Conservation (phyloP, 75 land plant genomes). For the Azolla pinnata region DNA sequence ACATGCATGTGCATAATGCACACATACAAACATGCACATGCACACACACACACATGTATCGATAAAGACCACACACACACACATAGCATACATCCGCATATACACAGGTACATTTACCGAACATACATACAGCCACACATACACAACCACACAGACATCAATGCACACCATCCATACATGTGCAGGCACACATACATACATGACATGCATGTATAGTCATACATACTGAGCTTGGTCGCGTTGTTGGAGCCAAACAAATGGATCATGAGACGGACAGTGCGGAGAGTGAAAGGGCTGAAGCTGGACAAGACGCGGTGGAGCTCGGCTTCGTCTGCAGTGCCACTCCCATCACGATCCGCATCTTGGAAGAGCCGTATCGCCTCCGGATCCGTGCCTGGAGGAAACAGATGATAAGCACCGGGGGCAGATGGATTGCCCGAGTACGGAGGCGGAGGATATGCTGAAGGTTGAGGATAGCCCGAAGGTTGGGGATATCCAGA, state of each 20-base stretch:
- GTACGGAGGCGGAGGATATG: neutral
- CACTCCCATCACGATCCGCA: conserved; percentile 27
- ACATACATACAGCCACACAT: too few relatives aligned
- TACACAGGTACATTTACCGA: too few relatives aligned
- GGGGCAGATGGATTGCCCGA: neutral
- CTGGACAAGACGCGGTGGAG: conserved; percentile 14
- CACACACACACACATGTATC: too few relatives aligned
- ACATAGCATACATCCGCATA: too few relatives aligned
- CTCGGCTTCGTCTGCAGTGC: conserved; percentile 23
- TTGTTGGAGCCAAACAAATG: conserved; percentile 15
- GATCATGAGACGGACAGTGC: conserved; percentile 26
- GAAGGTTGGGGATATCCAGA: neutral
- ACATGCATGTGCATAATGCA: too few relatives aligned
- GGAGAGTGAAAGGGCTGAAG: conserved; percentile 12
- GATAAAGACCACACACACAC: too few relatives aligned
- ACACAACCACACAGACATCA: too few relatives aligned
- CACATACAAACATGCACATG: too few relatives aligned
- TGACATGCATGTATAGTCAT: too few relatives aligned
- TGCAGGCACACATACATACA: too few relatives aligned
- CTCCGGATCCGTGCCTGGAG: conserved; percentile 32
- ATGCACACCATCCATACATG: too few relatives aligned
- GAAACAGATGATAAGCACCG: conserved; percentile 6
- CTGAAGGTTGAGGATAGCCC: neutral
- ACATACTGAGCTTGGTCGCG: too few relatives aligned
- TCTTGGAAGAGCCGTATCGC: conserved; percentile 7